A percentile compares a stretch with the other conserved stretches of the same genome.
phyloP scores from a whole-genome alignment of 139 green algal genomes.

The Tetradesmus lagerheimii region DNA sequence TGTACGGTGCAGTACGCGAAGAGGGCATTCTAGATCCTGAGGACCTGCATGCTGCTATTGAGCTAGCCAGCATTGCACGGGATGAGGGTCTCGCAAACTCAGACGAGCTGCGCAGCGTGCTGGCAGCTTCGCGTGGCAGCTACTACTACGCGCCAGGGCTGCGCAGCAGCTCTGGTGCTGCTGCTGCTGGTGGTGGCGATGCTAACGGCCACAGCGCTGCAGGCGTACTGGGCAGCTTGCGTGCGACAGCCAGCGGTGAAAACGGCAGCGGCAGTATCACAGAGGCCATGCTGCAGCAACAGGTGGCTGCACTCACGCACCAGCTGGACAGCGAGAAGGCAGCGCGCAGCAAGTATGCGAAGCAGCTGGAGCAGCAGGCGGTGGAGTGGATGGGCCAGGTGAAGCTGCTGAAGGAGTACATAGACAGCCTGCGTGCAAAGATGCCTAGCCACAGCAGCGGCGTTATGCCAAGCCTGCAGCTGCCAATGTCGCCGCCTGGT shows the following conservation, averaged over 20 bases:
- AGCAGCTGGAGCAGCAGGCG: conserved; percentile 66
- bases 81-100: conserved; percentile 26
- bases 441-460: not conserved
- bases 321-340: conserved; percentile 38
- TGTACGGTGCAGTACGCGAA: conserved; percentile 37
- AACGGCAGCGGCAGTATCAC: not conserved
- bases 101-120: not conserved
- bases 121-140: conserved; percentile 1
- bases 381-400: conserved; percentile 64
- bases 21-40: conserved; percentile 36
- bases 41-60: conserved; percentile 37
- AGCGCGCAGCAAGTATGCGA: conserved; percentile 53
- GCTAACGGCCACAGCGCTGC: not conserved
- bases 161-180: not conserved
- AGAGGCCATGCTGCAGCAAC: not conserved
- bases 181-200: not conserved
- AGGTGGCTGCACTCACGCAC: conserved; percentile 18
- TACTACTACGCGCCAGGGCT: not conserved
- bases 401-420: conserved; percentile 61
- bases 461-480: not conserved
- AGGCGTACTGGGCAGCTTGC: not conserved
- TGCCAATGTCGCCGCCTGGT: not conserved
- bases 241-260: not conserved
- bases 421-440: conserved; percentile 45
- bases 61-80: not conserved